Evolutionary conservation across 176 grass and related monocot species (phyloP).

Genomic region (Juncus effusus): DNA sequence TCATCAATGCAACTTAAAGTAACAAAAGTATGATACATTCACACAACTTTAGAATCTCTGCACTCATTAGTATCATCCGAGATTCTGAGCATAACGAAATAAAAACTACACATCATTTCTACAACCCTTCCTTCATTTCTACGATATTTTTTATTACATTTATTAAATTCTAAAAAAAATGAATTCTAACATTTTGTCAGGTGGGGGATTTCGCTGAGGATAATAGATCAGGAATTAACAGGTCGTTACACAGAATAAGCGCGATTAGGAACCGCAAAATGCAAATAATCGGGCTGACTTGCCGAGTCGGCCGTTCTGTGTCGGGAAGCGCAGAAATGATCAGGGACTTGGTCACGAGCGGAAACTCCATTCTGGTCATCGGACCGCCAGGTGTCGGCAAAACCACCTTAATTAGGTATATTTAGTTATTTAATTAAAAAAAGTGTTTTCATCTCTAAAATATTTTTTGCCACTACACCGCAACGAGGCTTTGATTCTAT

Average conservation of each 20-base stretch:
- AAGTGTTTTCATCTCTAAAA: no score
- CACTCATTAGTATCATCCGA: no score
- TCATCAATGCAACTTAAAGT: no score
- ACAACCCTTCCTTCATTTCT: no score
- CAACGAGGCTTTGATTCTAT: neutral
- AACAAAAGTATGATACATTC: no score
- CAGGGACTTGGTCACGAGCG: constrained; percentile 64
- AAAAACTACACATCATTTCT: no score
- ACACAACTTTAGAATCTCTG: no score
- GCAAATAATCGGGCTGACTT: constrained; percentile 86
- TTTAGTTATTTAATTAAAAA: neutral
- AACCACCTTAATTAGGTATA: constrained; percentile 91
- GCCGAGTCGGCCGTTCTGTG: constrained; percentile 85
- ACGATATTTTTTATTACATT: no score
- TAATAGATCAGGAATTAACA: constrained; percentile 93
- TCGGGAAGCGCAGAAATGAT: constrained; percentile 89
- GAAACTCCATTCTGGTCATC: constrained; percentile 87
- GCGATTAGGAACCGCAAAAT: constrained; percentile 86
- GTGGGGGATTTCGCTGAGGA: constrained; percentile 90
- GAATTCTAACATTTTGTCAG: no score
- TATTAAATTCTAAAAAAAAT: no score
- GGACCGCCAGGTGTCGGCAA: constrained; percentile 94
- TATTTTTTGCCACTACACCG: no score
- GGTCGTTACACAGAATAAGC: constrained; percentile 85
- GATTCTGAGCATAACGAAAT: no score